Evolutionary conservation across 1,139 yeast species (phyloP), one percentile per base, ranked within the genome.

Genomic region (Geotrichum phurueaensis): DNA sequence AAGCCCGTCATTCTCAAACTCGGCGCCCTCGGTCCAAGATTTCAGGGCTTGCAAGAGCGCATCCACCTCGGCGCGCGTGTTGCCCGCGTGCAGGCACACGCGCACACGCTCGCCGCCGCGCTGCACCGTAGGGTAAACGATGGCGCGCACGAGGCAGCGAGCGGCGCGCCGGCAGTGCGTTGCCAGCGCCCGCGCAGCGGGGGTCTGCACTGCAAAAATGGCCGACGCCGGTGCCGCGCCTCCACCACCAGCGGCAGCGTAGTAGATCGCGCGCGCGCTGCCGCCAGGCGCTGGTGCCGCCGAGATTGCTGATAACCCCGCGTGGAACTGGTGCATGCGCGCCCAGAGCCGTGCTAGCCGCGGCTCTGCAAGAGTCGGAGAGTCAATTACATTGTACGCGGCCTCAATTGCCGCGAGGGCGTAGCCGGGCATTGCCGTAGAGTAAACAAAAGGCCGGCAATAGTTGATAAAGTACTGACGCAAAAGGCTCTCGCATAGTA

Each of bases 121-220:
- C 9, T 71, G 71, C 2, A 69, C 72, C 0, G 72, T 69, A 1
- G 72, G 72, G 52, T 64, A 66, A 10, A 69, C 70, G 18, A 69
- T 69, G 1, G 72, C 68, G 50, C 71, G 59, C 13, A 69, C 69
- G 54, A 68, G 60, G 18, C 43, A 36, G 18, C 66, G 50, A 3
- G 71, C 71, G 12, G 57, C 53, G 9, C 36, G 49, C 47, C 66
- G 69, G 51, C 70, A 66, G 20, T 57, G 59, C 1, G 25, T 25
- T 9, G 72, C 69, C 12, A 69, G 61, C 7, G 62, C 54, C 18
- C 68, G 59, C 1, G 72, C 69, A 5, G 62, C 54, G 13, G 62
- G 50, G 36, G 70, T 65, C 18, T 64, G 57, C 23, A 68, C 53
- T 0, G 70, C 63, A 45, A 68, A 65, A 23, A 69, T 67, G 27